Percentiles rank a stretch among this genome's conserved stretches.
These are phyloP conservation scores for Clonostachys rhizophaga DNA, from an alignment of 2,329 filamentous ascomycete genomes.

Conservation along the genomic window DNA sequence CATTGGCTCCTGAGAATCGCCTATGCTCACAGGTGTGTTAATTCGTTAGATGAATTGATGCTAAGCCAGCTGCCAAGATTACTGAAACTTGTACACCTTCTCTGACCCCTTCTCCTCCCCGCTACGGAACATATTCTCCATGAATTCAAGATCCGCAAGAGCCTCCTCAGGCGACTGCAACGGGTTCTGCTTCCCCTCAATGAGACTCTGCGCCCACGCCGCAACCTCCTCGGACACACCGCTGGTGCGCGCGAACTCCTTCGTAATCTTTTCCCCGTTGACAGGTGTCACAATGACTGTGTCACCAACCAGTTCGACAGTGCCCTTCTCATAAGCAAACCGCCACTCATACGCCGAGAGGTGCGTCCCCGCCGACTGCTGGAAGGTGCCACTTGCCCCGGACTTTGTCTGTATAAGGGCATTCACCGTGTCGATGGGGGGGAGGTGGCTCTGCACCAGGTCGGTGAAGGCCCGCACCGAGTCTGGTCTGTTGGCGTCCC, in stretches of 20 bases:
- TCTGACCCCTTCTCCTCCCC: slow-evolving; percentile 33
- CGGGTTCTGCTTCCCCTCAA: slow-evolving; percentile 38
- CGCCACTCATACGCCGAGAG: slow-evolving; percentile 48
- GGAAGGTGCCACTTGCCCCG: slow-evolving; percentile 52
- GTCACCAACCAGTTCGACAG: slow-evolving; percentile 41
- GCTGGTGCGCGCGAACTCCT: slow-evolving; percentile 41
- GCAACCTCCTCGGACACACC: slow-evolving; percentile 57
- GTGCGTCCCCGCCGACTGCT: slow-evolving; percentile 52
- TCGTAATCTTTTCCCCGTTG: slow-evolving; percentile 22
- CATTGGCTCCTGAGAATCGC: no score
- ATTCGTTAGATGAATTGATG: background rate
- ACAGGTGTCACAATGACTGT: slow-evolving; percentile 29
- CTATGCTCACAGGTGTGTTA: background rate
- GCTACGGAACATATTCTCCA: slow-evolving; percentile 46
- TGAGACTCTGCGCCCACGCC: slow-evolving; percentile 53
- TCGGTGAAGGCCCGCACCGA: slow-evolving; percentile 49
- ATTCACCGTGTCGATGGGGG: slow-evolving; percentile 63
- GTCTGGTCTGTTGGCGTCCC: slow-evolving; percentile 33
- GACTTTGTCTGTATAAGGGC: slow-evolving; percentile 48
- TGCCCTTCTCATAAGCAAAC: slow-evolving; percentile 53
- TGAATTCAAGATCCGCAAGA: slow-evolving; percentile 54
- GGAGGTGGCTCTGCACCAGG: slow-evolving; percentile 50
- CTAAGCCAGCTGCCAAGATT: background rate
- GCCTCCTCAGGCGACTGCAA: slow-evolving; percentile 53
- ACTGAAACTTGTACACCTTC: slow-evolving; percentile 33